These are phyloP conservation scores for Globisporangium cystogenes DNA, from an alignment of 352 stramenopile genomes.

Conservation along the genomic window DNA sequence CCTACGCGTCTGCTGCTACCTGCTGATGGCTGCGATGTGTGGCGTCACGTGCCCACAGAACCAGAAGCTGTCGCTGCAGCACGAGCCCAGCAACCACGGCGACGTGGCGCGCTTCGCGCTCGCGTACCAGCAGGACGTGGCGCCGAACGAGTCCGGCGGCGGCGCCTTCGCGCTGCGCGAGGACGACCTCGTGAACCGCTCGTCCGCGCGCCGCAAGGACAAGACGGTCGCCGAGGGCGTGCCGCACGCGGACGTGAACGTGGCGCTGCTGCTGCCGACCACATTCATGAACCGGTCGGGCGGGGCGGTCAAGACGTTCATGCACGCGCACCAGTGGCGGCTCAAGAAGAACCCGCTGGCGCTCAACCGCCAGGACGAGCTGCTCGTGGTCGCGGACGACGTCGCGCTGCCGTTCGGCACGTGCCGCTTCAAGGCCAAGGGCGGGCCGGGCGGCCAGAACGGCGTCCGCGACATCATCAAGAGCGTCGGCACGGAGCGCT, in stretches of 20 bases:
- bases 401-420: slow-evolving; percentile 77
- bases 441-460: slow-evolving; percentile 75
- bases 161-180: slow-evolving; percentile 26
- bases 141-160: slow-evolving; percentile 5
- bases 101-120: slow-evolving; percentile 55
- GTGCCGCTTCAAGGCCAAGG: slow-evolving; percentile 78
- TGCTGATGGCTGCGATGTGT: too few relatives aligned
- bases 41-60: slow-evolving; percentile 19
- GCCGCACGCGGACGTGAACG: slow-evolving; percentile 64
- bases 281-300: slow-evolving; percentile 88
- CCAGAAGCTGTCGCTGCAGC: slow-evolving; percentile 37
- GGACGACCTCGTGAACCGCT: slow-evolving; percentile 75
- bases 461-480: slow-evolving; percentile 85
- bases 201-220: slow-evolving; percentile 67
- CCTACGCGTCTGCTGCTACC: not conserved
- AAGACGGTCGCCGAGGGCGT: slow-evolving; percentile 72
- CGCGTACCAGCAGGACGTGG: slow-evolving; percentile 53
- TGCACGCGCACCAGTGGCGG: slow-evolving; percentile 74
- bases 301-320: slow-evolving; percentile 67
- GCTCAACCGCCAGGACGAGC: slow-evolving; percentile 77
- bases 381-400: slow-evolving; percentile 81
- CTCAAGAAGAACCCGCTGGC: slow-evolving; percentile 81
- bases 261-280: slow-evolving; percentile 63
- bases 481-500: slow-evolving; percentile 70
- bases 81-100: slow-evolving; percentile 60